Conservation (phyloP, 495 filamentous ascomycete genomes). For the Evernia prunastri region DNA sequence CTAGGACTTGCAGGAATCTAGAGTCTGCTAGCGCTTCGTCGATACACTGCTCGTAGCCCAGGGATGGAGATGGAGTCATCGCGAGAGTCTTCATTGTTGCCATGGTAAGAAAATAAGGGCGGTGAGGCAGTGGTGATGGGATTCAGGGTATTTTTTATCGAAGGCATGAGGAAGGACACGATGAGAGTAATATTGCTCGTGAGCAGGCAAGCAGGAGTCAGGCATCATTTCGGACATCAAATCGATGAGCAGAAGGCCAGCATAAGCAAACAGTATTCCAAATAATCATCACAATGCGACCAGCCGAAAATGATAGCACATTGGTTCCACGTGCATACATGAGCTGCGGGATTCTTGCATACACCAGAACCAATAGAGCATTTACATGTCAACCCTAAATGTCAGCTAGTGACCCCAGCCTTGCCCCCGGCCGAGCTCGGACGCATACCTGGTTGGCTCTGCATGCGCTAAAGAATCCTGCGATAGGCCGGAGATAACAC, state of each 20-base stretch:
- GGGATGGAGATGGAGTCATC: not conserved
- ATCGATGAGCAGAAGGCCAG: not conserved
- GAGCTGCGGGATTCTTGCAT: not conserved
- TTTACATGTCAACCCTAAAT: not conserved
- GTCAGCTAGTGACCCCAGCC: not conserved
- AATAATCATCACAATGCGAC: slow-evolving; percentile 8
- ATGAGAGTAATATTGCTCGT: not conserved
- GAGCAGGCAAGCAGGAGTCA: not conserved
- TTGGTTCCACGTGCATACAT: not conserved
- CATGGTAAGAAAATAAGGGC: not conserved
- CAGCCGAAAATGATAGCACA: not conserved
- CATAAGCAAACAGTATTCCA: not conserved
- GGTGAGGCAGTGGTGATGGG: not conserved
- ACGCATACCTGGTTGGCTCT: slow-evolving; percentile 1
- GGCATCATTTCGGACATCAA: not conserved
- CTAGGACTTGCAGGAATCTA: slow-evolving; percentile 11
- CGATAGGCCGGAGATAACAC: slow-evolving; percentile 4
- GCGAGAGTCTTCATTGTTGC: slow-evolving; percentile 5
- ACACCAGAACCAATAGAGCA: not conserved
- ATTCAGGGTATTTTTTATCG: not conserved
- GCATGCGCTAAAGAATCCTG: slow-evolving; percentile 8
- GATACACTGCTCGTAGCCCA: not conserved
- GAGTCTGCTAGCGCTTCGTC: slow-evolving; percentile 15
- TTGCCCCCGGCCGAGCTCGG: not conserved
- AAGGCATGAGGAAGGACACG: not conserved